These are phyloP conservation scores for Penicillium olsonii DNA, from an alignment of 2,329 filamentous ascomycete genomes.

Conservation along the genomic window DNA sequence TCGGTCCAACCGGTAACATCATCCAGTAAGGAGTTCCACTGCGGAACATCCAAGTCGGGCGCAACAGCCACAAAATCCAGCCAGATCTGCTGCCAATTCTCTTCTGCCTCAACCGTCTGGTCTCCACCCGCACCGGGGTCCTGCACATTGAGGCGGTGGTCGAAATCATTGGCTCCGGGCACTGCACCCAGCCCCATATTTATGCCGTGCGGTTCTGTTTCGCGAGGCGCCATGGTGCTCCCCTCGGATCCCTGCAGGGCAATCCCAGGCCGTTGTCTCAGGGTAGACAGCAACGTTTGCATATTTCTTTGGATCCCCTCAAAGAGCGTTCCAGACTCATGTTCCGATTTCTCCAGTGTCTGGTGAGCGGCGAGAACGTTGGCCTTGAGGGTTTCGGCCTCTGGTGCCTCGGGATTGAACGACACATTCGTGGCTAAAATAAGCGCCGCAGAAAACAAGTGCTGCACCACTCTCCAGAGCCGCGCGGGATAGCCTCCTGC, in stretches of 20 bases:
- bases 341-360: slow-evolving; percentile 17
- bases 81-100: slow-evolving; percentile 18
- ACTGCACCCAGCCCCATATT: background rate
- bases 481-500: slow-evolving; percentile 17
- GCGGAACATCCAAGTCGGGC: slow-evolving; percentile 17
- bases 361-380: slow-evolving; percentile 19
- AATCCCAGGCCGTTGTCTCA: slow-evolving; percentile 12
- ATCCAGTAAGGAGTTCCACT: slow-evolving; percentile 22
- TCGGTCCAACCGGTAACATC: slow-evolving; percentile 11
- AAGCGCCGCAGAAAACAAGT: slow-evolving; percentile 25
- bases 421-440: slow-evolving; percentile 27
- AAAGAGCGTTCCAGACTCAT: slow-evolving; percentile 17
- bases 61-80: slow-evolving; percentile 21
- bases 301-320: slow-evolving; percentile 19
- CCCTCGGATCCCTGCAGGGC: background rate
- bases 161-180: background rate
- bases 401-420: slow-evolving; percentile 18
- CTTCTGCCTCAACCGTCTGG: slow-evolving; percentile 10
- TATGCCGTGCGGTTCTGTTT: background rate
- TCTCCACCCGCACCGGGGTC: background rate
- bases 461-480: slow-evolving; percentile 24
- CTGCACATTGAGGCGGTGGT: background rate
- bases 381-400: slow-evolving; percentile 14
- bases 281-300: slow-evolving; percentile 19
- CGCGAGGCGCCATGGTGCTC: background rate